These are phyloP conservation scores for Setomelanomma holmii DNA, from an alignment of 2,329 filamentous ascomycete genomes.

Conservation along the genomic window DNA sequence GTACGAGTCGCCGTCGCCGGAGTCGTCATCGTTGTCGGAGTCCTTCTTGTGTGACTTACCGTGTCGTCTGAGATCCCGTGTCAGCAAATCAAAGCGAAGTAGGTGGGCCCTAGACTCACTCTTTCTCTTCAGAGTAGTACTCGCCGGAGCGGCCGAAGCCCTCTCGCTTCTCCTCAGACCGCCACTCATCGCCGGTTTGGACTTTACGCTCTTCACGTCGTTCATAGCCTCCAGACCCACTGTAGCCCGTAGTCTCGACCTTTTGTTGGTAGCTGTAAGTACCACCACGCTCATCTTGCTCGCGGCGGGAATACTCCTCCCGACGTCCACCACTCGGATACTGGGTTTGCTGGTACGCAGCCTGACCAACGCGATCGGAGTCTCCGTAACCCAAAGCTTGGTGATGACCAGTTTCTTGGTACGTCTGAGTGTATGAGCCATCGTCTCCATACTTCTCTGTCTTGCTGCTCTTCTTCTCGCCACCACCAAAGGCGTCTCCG, in stretches of 20 bases:
- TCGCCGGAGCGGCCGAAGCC: slow-evolving; percentile 47
- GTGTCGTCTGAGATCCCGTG: slow-evolving; percentile 30
- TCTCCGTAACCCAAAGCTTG: slow-evolving; percentile 40
- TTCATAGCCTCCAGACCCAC: slow-evolving; percentile 63
- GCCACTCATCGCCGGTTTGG: slow-evolving; percentile 52
- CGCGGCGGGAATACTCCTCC: slow-evolving; percentile 68
- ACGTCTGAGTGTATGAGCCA: slow-evolving; percentile 67
- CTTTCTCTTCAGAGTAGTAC: slow-evolving; percentile 51
- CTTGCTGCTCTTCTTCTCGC: slow-evolving; percentile 63
- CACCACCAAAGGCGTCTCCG: slow-evolving; percentile 62
- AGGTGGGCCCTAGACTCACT: slow-evolving; percentile 29
- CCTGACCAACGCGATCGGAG: slow-evolving; percentile 65
- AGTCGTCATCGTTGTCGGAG: slow-evolving; percentile 47
- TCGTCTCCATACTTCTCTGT: slow-evolving; percentile 64
- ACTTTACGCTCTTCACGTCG: slow-evolving; percentile 64
- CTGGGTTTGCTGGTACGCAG: slow-evolving; percentile 65
- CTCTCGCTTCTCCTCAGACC: slow-evolving; percentile 45
- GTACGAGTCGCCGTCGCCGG: slow-evolving; percentile 38
- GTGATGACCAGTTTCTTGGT: slow-evolving; percentile 67
- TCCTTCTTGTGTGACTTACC: slow-evolving; percentile 51
- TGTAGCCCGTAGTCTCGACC: slow-evolving; percentile 60
- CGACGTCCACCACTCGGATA: slow-evolving; percentile 64
- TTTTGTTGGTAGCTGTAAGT: slow-evolving; percentile 66
- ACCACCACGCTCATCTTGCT: slow-evolving; percentile 57
- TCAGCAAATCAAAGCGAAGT: slow-evolving; percentile 13